These are phyloP conservation scores for Arthrinium puccinioides DNA, from an alignment of 2,329 filamentous ascomycete species.

Conservation along the genomic window DNA sequence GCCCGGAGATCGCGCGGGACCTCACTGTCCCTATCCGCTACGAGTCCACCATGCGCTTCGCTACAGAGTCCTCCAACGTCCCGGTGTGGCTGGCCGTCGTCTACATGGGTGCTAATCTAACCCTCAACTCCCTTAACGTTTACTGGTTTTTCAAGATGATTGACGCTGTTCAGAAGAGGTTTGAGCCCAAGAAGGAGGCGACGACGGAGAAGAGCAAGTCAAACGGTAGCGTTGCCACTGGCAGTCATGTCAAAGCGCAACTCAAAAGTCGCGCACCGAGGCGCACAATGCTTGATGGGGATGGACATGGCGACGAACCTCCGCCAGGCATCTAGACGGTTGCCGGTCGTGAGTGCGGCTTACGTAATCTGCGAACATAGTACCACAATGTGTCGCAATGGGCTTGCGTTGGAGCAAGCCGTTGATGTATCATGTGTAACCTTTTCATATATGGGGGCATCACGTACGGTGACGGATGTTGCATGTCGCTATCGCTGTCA, in stretches of 20 bases:
- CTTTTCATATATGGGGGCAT: no score
- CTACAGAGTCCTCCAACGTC: constrained; percentile 40
- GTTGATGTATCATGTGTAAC: no score
- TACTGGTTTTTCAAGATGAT: constrained; percentile 90
- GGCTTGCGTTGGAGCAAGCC: no score
- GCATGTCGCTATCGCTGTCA: no score
- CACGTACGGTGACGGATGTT: no score
- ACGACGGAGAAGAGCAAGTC: constrained; percentile 19
- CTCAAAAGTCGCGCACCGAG: constrained; percentile 16
- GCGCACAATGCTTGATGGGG: constrained; percentile 22
- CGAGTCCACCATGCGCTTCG: constrained; percentile 42
- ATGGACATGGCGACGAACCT: constrained; percentile 21
- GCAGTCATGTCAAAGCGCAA: constrained; percentile 12
- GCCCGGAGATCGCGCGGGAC: constrained; percentile 22
- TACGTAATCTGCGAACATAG: no score
- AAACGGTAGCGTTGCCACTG: constrained; percentile 21
- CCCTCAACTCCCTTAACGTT: constrained; percentile 70
- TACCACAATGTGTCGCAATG: no score
- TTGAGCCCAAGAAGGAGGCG: constrained; percentile 39
- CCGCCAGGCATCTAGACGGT: constrained; percentile 18
- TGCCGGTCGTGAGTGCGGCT: no score
- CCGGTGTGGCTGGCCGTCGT: constrained; percentile 62
- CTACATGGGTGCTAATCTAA: constrained; percentile 65
- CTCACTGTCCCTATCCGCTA: constrained; percentile 26
- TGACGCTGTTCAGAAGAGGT: constrained; percentile 67